These are phyloP conservation scores for Ceratobasidium sp. DNA, from an alignment of 1,284 basidiomycete genomes.

Conservation along the genomic window DNA sequence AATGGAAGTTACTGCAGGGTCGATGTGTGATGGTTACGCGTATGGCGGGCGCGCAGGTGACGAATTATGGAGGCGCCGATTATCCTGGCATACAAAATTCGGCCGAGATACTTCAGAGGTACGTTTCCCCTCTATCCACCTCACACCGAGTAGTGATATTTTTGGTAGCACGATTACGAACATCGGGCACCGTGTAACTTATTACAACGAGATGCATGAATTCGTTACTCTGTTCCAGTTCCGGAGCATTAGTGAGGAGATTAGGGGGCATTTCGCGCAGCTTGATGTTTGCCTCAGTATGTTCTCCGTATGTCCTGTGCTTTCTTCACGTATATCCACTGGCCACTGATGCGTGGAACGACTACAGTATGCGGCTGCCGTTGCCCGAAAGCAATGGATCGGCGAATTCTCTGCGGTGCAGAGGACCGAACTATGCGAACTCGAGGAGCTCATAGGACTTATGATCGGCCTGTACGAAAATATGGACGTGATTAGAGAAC, in stretches of 20 bases:
- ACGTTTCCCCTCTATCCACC: neutral
- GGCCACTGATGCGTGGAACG: no score
- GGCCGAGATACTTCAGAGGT: neutral
- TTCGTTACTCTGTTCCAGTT: neutral
- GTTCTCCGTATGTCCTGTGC: neutral
- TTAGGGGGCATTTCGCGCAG: neutral
- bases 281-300: constrained; percentile 12
- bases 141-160: neutral
- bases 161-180: neutral
- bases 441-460: no score
- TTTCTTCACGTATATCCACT: no score
- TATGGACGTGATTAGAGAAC: neutral
- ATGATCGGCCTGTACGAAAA: neutral
- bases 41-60: constrained; percentile 8
- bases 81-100: neutral
- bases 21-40: constrained; percentile 11
- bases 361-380: neutral
- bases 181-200: neutral
- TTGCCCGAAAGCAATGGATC: neutral
- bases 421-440: neutral
- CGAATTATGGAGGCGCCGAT: neutral
- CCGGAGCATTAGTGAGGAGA: constrained; percentile 18
- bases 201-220: constrained; percentile 12
- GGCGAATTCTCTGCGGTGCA: neutral
- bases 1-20: constrained; percentile 14